phyloP scores from a whole-genome alignment of 176 grass and related monocot species.

The Saccharum spontaneum region DNA sequence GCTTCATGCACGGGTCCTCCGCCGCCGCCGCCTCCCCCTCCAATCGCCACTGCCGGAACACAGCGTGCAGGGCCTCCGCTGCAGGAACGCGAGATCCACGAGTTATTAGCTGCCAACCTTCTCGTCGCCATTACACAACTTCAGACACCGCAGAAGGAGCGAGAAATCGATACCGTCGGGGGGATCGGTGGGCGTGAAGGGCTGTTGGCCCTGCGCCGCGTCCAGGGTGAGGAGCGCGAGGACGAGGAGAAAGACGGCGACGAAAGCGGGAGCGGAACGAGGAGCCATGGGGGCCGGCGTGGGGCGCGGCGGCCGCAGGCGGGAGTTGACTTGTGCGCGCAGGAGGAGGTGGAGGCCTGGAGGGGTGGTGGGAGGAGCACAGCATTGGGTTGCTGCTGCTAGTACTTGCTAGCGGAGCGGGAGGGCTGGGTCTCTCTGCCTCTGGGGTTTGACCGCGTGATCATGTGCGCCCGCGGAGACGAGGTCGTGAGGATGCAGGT shows the following conservation, averaged over 20 bases:
- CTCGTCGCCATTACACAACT: background rate
- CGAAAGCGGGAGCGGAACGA: background rate
- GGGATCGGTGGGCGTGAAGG: background rate
- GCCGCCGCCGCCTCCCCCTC: background rate
- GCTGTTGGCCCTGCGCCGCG: background rate
- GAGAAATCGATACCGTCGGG: constrained; percentile 30
- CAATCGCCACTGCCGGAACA: constrained; percentile 20
- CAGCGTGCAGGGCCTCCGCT: background rate
- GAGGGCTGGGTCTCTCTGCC: constrained; percentile 7
- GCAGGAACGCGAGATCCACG: constrained; percentile 26
- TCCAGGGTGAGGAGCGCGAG: constrained; percentile 11
- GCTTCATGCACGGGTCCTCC: background rate
- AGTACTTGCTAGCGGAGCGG: background rate
- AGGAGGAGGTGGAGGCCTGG: background rate
- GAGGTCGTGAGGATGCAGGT: constrained; percentile 32
- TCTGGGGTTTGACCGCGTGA: constrained; percentile 34
- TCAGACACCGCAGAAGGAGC: background rate
- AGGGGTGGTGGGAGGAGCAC: constrained; percentile 14
- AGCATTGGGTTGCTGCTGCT: background rate
- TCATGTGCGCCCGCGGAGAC: constrained; percentile 22
- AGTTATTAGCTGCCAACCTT: background rate
- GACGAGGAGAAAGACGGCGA: constrained; percentile 1
- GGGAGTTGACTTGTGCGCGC: constrained; percentile 33
- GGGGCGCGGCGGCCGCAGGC: background rate
- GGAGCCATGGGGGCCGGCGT: constrained; percentile 32